These are phyloP conservation scores for Suillus spraguei DNA, from an alignment of 768 basidiomycete species.

Conservation along the genomic window DNA sequence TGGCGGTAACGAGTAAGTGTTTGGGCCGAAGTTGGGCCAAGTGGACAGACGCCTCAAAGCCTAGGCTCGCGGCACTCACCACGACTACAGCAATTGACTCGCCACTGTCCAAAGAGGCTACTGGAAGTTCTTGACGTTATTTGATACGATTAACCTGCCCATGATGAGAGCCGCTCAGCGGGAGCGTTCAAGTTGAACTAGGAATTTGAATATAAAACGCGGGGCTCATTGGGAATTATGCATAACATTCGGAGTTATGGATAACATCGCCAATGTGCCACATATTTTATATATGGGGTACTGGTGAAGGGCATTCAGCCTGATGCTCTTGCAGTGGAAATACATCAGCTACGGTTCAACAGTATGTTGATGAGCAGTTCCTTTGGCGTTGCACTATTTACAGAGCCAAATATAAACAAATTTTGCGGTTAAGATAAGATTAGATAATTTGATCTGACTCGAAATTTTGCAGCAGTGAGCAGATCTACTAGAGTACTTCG, in stretches of 20 bases:
- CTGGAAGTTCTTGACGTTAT: conserved; percentile 22
- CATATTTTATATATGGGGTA: neutral
- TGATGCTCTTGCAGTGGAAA: neutral
- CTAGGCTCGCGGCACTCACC: conserved; percentile 46
- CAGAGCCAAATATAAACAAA: neutral
- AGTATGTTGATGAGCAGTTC: neutral
- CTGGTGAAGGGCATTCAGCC: neutral
- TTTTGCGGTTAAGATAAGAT: neutral
- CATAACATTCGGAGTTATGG: no score
- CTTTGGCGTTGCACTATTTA: neutral
- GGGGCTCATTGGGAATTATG: no score
- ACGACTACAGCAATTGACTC: conserved; percentile 52
- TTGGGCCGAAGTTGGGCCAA: conserved; percentile 34
- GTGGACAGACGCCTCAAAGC: conserved; percentile 32
- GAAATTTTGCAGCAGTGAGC: neutral
- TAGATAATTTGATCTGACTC: neutral
- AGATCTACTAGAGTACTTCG: neutral
- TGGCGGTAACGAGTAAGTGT: conserved; percentile 36
- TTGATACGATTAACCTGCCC: conserved; percentile 17
- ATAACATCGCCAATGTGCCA: no score
- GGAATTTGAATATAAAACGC: neutral
- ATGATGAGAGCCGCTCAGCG: conserved; percentile 8
- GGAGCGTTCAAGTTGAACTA: no score
- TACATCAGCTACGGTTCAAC: neutral
- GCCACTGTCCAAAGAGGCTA: conserved; percentile 34